phyloP scores from a whole-genome alignment of 805 yeast genomes.

The Saturnispora sekii region DNA sequence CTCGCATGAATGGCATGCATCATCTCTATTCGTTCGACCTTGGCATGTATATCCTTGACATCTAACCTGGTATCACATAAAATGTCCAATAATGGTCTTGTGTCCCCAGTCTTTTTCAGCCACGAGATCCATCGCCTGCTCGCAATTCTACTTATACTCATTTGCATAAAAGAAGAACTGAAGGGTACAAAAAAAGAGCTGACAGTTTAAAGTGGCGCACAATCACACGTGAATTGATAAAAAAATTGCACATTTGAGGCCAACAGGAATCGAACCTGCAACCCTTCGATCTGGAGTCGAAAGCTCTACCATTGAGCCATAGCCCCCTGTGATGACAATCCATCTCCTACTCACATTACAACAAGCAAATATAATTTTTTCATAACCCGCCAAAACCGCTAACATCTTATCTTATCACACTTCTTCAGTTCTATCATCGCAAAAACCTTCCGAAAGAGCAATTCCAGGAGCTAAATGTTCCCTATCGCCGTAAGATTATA shows the following conservation, averaged over 20 bases:
- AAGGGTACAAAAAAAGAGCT: not conserved
- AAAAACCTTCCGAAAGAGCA: too few relatives aligned
- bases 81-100: not conserved
- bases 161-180: not conserved
- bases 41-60: conserved; percentile 2
- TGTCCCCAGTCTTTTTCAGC: not conserved
- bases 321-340: conserved; percentile 34
- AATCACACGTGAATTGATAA: not conserved
- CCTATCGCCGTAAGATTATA: too few relatives aligned
- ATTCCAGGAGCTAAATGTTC: too few relatives aligned
- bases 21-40: conserved; percentile 5
- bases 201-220: not conserved
- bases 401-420: too few relatives aligned
- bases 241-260: conserved; percentile 11
- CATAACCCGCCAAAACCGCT: too few relatives aligned
- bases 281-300: conserved; percentile 47
- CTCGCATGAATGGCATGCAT: not conserved
- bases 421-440: too few relatives aligned
- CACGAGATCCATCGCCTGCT: not conserved
- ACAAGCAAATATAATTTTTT: too few relatives aligned
- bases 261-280: conserved; percentile 19
- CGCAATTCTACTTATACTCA: not conserved
- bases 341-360: not conserved
- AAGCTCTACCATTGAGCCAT: conserved; percentile 78
- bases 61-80: conserved; percentile 1